Evolutionary conservation across 2,329 filamentous ascomycete genomes (phyloP), one percentile per base, ranked within the genome.

Genomic region (Fusarium foetens): DNA sequence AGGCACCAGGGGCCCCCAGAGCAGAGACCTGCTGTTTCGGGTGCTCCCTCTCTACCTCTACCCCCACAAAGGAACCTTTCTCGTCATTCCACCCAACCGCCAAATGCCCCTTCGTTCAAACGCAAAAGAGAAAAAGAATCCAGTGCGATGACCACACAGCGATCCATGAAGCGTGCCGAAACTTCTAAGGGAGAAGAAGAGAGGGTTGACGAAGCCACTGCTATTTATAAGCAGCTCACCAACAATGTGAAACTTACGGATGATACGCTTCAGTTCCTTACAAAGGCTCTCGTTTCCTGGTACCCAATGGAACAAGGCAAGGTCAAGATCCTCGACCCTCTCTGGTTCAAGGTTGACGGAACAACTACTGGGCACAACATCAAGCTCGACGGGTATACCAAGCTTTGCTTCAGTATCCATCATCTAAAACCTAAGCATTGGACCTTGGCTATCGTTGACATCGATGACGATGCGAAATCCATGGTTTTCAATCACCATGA

Each of bases 331-430:
- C 42, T 51, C 14, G 16, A 65, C 16, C 67, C 67, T 10, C 45
- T 70, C 13, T 70, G 67, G 67, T 49, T 70, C 27, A 35, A 39
- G 6, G 19, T n/a, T 8, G 31, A 39, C 25, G 49, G 49, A 2
- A 38, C 49, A 16, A 53, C 23, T 25, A 35, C 19, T 51, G 17
- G 29, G 12, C 9, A n/a, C n/a, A 25, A 19, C 6, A 31, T 33
- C 5, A 39, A 31, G 5, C 21, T 70, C 4, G 43, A 63, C 1
- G 13, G 17, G 3, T 17, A 29, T 25, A 42, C 19, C 8, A 36
- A 46, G 9, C 19, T 66, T n/a, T 55, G 54, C 16, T 61, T 70
- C 19, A 16, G 38, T 1, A 61, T 70, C 8, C 60, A 70, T 23
- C 60, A 70, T 10, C 16, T 4, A 4, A 38, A 27, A 6, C 13